Percentiles rank a stretch among this genome's conserved stretches.
Evolutionary conservation across 2,329 filamentous ascomycete species (phyloP).

Genomic region (Nothomitra cinnamomea): DNA sequence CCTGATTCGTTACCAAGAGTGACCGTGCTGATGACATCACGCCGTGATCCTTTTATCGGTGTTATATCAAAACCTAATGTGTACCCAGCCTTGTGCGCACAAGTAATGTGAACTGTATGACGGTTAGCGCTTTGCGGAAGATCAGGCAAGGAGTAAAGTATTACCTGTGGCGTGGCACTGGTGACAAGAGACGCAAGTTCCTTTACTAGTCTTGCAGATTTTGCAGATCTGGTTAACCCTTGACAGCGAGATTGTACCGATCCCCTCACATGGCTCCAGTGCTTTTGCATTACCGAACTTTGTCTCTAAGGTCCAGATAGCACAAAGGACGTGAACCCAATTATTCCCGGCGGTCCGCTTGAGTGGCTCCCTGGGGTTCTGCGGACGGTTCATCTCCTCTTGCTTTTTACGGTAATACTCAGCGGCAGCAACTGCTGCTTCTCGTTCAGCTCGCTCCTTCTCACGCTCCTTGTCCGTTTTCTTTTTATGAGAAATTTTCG

Average conservation of each 20-base stretch:
- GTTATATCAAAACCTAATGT: conserved; percentile 78
- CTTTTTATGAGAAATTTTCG: conserved; percentile 67
- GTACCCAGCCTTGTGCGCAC: conserved; percentile 71
- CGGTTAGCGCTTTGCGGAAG: conserved; percentile 17
- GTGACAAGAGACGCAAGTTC: conserved; percentile 74
- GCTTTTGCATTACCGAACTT: conserved; percentile 77
- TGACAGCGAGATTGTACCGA: conserved; percentile 59
- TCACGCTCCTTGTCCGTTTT: conserved; percentile 86
- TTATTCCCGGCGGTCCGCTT: conserved; percentile 95
- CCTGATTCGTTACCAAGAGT: conserved; percentile 68
- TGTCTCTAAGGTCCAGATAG: conserved; percentile 80
- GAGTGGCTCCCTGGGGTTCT: conserved; percentile 72
- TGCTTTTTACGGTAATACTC: conserved; percentile 75
- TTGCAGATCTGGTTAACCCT: conserved; percentile 69
- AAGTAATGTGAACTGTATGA: conserved; percentile 65
- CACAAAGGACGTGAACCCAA: conserved; percentile 92
- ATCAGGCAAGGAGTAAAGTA: conserved; percentile 8
- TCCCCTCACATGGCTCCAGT: conserved; percentile 75
- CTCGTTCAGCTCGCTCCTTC: conserved; percentile 70
- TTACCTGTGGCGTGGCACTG: conserved; percentile 41
- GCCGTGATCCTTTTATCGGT: conserved; percentile 74
- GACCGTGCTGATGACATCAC: conserved; percentile 65
- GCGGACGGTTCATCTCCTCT: conserved; percentile 64
- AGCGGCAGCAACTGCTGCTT: conserved; percentile 60
- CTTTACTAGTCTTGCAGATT: conserved; percentile 54